Conservation (phyloP, 2,329 filamentous ascomycete genomes). For the Nothopassalora personata region DNA sequence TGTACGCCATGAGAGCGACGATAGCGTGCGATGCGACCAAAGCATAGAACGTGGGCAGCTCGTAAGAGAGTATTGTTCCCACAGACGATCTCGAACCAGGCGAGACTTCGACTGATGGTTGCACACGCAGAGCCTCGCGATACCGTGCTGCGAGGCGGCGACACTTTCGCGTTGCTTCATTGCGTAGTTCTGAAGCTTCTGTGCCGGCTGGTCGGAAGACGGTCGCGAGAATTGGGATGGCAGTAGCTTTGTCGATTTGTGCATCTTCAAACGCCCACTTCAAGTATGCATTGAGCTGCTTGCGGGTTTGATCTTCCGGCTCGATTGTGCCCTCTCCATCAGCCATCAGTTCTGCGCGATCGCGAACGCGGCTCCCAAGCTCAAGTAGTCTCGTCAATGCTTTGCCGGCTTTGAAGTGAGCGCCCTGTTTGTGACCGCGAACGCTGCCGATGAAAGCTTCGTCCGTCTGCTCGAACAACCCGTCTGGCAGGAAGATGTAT, state of each 20-base stretch:
- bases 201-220: constrained; percentile 39
- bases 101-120: constrained; percentile 25
- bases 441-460: constrained; percentile 44
- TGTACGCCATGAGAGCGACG: constrained; percentile 49
- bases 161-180: constrained; percentile 42
- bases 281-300: constrained; percentile 42
- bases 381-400: constrained; percentile 48
- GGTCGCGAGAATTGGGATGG: constrained; percentile 43
- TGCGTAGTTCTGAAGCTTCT: constrained; percentile 38
- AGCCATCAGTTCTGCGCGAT: constrained; percentile 37
- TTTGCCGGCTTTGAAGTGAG: constrained; percentile 48
- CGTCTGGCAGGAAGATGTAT: constrained; percentile 49
- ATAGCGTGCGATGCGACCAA: constrained; percentile 51
- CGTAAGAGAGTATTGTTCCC: constrained; percentile 18
- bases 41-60: constrained; percentile 49
- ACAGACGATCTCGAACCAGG: constrained; percentile 12
- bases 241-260: constrained; percentile 33
- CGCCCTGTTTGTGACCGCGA: constrained; percentile 20
- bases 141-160: constrained; percentile 41
- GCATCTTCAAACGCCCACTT: constrained; percentile 51
- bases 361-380: constrained; percentile 48
- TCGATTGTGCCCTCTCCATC: constrained; percentile 10
- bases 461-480: constrained; percentile 45
- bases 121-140: constrained; percentile 33
- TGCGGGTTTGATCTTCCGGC: constrained; percentile 22